Percentiles rank a stretch among this genome's conserved stretches.
These are phyloP conservation scores for Wickerhamomyces xylosicus DNA, from an alignment of 805 yeast genomes.

Conservation along the genomic window DNA sequence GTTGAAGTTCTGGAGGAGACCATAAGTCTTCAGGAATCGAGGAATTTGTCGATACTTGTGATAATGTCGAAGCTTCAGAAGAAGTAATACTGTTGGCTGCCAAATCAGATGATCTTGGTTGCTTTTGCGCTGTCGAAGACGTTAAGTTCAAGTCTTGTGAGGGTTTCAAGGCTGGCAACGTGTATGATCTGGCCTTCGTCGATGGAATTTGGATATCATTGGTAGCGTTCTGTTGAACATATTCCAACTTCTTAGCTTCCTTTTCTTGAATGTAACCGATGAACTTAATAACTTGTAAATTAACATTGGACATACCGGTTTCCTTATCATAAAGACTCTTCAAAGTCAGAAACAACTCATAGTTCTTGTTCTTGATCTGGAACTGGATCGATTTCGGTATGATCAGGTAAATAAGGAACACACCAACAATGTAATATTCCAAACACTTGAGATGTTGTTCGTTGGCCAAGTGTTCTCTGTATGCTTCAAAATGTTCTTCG, in stretches of 20 bases:
- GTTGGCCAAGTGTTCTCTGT: constrained; percentile 12
- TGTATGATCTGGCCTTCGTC: constrained; percentile 22
- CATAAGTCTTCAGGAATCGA: constrained; percentile 21
- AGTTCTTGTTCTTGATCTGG: constrained; percentile 28
- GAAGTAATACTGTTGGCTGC: neutral
- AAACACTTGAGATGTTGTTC: constrained; percentile 20
- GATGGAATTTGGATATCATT: constrained; percentile 1
- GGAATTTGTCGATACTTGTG: constrained; percentile 9
- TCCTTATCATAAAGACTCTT: constrained; percentile 26
- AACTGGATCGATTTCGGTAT: constrained; percentile 31
- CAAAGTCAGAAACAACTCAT: constrained; percentile 25
- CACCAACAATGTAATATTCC: constrained; percentile 25
- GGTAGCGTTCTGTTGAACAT: constrained; percentile 13
- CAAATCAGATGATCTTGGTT: neutral
- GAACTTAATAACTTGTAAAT: constrained; percentile 23
- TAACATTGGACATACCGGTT: constrained; percentile 29
- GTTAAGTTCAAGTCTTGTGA: constrained; percentile 7
- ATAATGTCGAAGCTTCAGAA: constrained; percentile 2
- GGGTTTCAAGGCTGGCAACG: constrained; percentile 17
- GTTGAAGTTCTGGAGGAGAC: constrained; percentile 28
- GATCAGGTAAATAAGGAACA: constrained; percentile 25
- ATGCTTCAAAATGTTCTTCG: constrained; percentile 24
- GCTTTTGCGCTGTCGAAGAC: constrained; percentile 1
- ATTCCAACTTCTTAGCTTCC: constrained; percentile 12
- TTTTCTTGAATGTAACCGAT: constrained; percentile 19